Conservation (phyloP, 306 rosid species). For the Dicorynia guianensis region DNA sequence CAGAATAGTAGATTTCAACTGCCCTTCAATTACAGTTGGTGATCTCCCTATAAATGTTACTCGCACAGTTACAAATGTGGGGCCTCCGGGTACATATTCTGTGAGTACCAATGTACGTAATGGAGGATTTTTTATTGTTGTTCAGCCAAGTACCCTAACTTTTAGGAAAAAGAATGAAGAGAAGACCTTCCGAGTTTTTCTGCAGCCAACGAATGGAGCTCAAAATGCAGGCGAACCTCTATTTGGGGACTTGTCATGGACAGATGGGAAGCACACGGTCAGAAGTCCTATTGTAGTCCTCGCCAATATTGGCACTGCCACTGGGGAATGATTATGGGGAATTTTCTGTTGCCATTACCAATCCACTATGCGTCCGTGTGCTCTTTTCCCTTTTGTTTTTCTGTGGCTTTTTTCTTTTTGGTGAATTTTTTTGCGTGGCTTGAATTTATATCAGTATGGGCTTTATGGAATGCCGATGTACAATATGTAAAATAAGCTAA, state of each 20-base stretch:
- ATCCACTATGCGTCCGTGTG: background rate
- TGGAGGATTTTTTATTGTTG: slow-evolving; percentile 42
- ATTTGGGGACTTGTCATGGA: slow-evolving; percentile 48
- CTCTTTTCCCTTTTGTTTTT: too few species aligned
- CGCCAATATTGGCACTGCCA: too few species aligned
- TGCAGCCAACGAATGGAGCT: slow-evolving; percentile 18
- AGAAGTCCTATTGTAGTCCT: slow-evolving; percentile 52
- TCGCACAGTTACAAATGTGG: slow-evolving; percentile 59
- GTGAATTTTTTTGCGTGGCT: too few species aligned
- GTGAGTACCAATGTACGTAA: slow-evolving; percentile 37
- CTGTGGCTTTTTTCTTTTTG: too few species aligned
- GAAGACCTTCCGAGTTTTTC: slow-evolving; percentile 48
- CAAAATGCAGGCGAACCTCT: background rate
- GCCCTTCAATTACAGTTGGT: slow-evolving; percentile 60
- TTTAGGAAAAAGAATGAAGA: slow-evolving; percentile 50
- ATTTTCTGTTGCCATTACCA: background rate
- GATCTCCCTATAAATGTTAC: slow-evolving; percentile 35
- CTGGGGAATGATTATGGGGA: background rate
- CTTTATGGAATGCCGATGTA: too few species aligned
- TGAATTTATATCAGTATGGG: too few species aligned
- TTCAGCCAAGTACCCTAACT: slow-evolving; percentile 49
- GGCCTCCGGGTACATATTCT: slow-evolving; percentile 53
- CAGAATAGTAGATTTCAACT: slow-evolving; percentile 53
- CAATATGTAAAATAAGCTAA: too few species aligned
- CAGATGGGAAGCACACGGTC: slow-evolving; percentile 57